Evolutionary conservation across 2,329 filamentous ascomycete species (phyloP), one percentile per base, ranked within the genome.

Genomic region (Hysterium pulicare): DNA sequence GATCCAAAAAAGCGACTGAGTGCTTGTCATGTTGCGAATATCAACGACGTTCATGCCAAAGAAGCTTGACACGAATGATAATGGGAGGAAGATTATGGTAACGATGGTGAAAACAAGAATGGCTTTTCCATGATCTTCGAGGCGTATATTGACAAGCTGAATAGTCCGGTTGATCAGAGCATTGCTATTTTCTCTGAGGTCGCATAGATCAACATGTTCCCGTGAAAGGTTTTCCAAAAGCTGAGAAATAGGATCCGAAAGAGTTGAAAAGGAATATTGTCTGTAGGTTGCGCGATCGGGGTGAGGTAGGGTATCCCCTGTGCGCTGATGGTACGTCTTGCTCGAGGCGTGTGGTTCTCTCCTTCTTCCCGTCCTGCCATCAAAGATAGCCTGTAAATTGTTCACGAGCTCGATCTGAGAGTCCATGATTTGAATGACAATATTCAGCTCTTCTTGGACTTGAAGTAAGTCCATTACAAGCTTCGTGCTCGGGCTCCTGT

Each of bases 91-190:
- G 31, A 72, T 58, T 40, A 71, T 66, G 0, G 69, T 72, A 23
- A 71, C 66, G 24, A 71, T 66, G 4, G 68, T 71, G 47, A 72
- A 72, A 15, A 71, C 64, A 1, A 72, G 45, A 31, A 71, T 71
- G 0, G 68, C 68, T 53, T 70, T 69, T 4, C 69, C 68, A 38
- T 72, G 67, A 41, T 71, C 69, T 54, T 72, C 70, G 3, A 71
- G 59, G 2, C 69, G 62, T 35, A 73, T 71, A 43, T 72, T 71
- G 44, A 72, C 68, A 2, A 71, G 61, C 42, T 71, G 68, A 35
- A 71, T 70, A 1, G 68, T 71, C 17, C 69, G 60, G 16, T 66
- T 71, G 43, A 72, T 65, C 1, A 71, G 58, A 1, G 66, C 53
- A 39, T 71, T 71, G 38, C 65, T 69, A 44, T 71, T 71, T 37